Evolutionary conservation across 805 yeast genomes (phyloP), one percentile per base, ranked within the genome.

Genomic region (Saccharomyces kudriavzevii): DNA sequence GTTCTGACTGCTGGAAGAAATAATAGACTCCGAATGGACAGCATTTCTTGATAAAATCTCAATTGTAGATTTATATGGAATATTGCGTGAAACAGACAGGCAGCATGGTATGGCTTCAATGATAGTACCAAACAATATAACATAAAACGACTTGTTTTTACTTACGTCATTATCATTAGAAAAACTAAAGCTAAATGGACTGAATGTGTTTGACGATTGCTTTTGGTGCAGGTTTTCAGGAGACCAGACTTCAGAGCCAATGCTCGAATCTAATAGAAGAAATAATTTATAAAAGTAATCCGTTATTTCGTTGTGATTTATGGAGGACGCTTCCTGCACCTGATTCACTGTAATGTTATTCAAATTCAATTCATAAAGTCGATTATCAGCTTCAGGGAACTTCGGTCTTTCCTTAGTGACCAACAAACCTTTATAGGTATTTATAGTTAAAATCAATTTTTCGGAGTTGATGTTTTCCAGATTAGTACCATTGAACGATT

Each of bases 31-130:
- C 1, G 77, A 74, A 67, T 90, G 96, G 1, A 85, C 81, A 2
- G 89, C 80, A 64, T 90, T 89, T 53, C 89, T 76, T 45, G 91
- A 83, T 14, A 94, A 71, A 2, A 89, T 73, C 54, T 92, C 98
- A 26, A 91, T 80, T 1, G 85, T 72, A 30, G 80, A 77, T 53
- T 85, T 77, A 61, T 84, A 83, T 10, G 82, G 79, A 1, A 84
- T 74, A 25, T 73, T 77, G 40, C 69, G 66, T 49, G 73, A 65
- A 3, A 76, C 68, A 46, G 71, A 74, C 0, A 75, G 69, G 60
- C 87, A 79, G 82, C 91, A 86, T 0, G 98, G 94, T 47, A 86
- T 73, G 1, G 86, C 76, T 29, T 87, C 88, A 1, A 90, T 74
- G 20, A 87, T 73, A 1, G 83, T 78, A 1, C 90, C 82, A 63